Evolutionary conservation across 768 basidiomycete species (phyloP).

Genomic region (Tylopilus sp.): DNA sequence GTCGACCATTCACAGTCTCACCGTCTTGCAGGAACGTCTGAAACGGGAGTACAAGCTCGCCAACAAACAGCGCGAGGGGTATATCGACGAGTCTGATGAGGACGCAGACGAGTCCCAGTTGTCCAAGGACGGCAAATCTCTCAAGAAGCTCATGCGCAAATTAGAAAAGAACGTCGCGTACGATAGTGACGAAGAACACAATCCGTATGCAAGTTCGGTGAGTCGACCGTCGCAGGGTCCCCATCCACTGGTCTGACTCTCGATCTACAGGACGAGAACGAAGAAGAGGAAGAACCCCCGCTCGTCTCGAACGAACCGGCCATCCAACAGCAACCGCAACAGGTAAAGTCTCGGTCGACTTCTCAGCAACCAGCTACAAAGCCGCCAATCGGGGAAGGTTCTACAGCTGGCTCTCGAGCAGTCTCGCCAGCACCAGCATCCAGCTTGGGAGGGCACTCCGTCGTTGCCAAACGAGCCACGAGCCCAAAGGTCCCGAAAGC

Average conservation of each 20-base stretch:
- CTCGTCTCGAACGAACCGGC: slow-evolving; percentile 41
- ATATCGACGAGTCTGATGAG: slow-evolving; percentile 74
- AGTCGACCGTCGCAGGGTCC: slow-evolving; percentile 25
- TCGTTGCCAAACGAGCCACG: slow-evolving; percentile 81
- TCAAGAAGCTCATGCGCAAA: slow-evolving; percentile 84
- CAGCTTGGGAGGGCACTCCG: slow-evolving; percentile 67
- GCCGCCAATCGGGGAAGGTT: slow-evolving; percentile 28
- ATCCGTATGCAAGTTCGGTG: slow-evolving; percentile 80
- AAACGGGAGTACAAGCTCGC: slow-evolving; percentile 80
- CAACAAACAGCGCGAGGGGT: slow-evolving; percentile 68
- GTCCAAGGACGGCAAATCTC: slow-evolving; percentile 69
- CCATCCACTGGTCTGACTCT: neutral
- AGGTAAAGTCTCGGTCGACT: slow-evolving; percentile 43
- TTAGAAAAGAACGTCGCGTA: slow-evolving; percentile 80
- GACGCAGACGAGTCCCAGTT: slow-evolving; percentile 57
- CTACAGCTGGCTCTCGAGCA: slow-evolving; percentile 46
- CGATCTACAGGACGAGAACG: slow-evolving; percentile 57
- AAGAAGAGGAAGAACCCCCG: slow-evolving; percentile 66
- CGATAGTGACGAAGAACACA: slow-evolving; percentile 75
- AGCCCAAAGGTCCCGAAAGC: slow-evolving; percentile 71
- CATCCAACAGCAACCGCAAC: slow-evolving; percentile 39
- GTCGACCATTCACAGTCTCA: neutral
- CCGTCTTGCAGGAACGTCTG: slow-evolving; percentile 60
- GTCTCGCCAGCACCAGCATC: slow-evolving; percentile 50
- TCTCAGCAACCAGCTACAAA: slow-evolving; percentile 38